Percentiles rank a stretch among this genome's conserved stretches.
Conservation (phyloP, 176 grass and related monocot genomes). For the Eleusine indica region DNA sequence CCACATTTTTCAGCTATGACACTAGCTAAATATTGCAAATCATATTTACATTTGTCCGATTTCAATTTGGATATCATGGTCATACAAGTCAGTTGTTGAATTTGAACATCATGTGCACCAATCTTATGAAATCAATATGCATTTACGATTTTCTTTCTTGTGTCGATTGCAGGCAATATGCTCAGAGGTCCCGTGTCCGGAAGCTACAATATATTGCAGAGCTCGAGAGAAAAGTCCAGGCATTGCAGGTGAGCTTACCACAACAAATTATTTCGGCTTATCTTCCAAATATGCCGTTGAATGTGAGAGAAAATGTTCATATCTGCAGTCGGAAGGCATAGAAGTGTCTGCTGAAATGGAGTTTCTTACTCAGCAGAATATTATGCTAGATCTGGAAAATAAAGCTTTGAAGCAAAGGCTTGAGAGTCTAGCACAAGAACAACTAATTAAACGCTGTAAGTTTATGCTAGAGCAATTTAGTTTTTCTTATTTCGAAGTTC, state of each 20-base stretch:
- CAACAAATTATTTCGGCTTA: constrained; percentile 6
- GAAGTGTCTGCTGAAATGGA: constrained; percentile 92
- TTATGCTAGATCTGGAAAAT: constrained; percentile 95
- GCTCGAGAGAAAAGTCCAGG: constrained; percentile 86
- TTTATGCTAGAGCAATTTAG: constrained; percentile 1
- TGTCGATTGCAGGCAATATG: constrained; percentile 73
- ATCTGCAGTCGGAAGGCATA: constrained; percentile 70
- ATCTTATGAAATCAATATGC: constrained; percentile 3
- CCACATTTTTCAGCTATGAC: not conserved
- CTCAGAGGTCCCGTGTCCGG: constrained; percentile 86
- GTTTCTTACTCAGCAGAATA: constrained; percentile 90
- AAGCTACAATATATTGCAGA: constrained; percentile 99
- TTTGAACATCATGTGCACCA: constrained; percentile 10
- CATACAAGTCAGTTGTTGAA: constrained; percentile 23
- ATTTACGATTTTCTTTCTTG: not conserved
- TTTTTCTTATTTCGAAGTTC: constrained; percentile 11
- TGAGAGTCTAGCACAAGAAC: constrained; percentile 83
- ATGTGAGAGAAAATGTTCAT: constrained; percentile 29
- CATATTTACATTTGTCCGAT: not conserved
- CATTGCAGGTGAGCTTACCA: constrained; percentile 63
- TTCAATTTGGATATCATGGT: not conserved
- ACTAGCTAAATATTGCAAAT: not conserved
- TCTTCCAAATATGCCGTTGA: constrained; percentile 7
- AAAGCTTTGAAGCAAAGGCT: constrained; percentile 90
- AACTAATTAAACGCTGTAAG: constrained; percentile 92